Percentiles rank a stretch among this genome's conserved stretches.
Conservation (phyloP, 2,329 filamentous ascomycete genomes). For the Colletotrichum tofieldiae region DNA sequence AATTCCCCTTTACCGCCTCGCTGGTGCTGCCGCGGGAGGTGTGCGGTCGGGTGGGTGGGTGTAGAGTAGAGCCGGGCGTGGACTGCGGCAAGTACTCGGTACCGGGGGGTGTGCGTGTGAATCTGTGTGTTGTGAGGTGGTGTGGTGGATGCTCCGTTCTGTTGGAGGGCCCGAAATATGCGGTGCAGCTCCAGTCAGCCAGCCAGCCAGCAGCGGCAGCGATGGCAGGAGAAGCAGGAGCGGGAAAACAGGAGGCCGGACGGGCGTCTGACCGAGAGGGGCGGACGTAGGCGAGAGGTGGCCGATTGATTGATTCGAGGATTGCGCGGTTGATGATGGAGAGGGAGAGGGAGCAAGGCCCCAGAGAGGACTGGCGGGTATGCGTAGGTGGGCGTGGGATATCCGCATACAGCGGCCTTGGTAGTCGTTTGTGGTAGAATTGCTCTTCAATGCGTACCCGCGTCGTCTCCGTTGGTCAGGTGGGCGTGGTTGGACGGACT, state of each 20-base stretch:
- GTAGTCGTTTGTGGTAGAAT: conserved; percentile 2
- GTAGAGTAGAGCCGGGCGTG: neutral
- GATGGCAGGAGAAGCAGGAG: neutral
- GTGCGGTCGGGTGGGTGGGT: conserved; percentile 26
- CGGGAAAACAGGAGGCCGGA: conserved; percentile 11
- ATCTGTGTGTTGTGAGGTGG: neutral
- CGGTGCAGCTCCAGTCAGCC: conserved; percentile 2
- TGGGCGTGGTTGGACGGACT: conserved; percentile 2
- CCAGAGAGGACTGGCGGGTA: neutral
- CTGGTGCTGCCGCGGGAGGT: conserved; percentile 30
- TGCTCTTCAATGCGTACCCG: conserved; percentile 20
- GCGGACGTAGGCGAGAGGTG: conserved; percentile 18
- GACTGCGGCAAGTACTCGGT: neutral
- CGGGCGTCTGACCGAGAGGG: conserved; percentile 23
- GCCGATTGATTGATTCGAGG: conserved; percentile 14
- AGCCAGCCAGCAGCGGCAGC: neutral
- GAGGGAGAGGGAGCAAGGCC: neutral
- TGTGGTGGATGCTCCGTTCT: conserved; percentile 7
- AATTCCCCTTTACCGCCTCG: conserved; percentile 36
- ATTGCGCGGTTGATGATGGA: neutral
- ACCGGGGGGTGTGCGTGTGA: neutral
- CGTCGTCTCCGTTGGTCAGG: conserved; percentile 32
- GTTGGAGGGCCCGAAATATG: conserved; percentile 4
- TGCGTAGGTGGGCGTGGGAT: neutral
- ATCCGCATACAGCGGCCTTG: neutral